Conservation (phyloP, 495 filamentous ascomycete genomes). For the Aspergillus sclerotiicarbonarius region DNA sequence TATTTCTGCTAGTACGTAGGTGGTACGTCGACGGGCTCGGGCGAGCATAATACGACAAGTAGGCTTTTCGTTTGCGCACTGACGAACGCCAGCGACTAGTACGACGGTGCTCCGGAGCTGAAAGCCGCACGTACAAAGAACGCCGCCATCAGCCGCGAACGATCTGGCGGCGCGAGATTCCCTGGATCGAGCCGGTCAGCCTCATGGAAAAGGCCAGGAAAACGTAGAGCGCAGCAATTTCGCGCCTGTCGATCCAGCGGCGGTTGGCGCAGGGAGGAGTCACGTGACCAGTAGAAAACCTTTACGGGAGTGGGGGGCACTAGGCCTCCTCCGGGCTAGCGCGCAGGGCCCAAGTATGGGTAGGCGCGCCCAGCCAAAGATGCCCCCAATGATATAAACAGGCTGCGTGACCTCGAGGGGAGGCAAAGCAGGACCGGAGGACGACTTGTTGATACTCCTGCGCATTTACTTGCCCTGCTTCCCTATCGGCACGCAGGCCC, state of each 20-base stretch:
- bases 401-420: conserved; percentile 48
- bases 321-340: conserved; percentile 31
- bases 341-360: conserved; percentile 42
- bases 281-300: conserved; percentile 42
- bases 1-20: background rate
- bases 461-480: conserved; percentile 2
- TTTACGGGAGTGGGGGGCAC: conserved; percentile 33
- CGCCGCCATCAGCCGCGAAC: too few species aligned
- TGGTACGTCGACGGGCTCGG: background rate
- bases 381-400: conserved; percentile 52
- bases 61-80: too few species aligned
- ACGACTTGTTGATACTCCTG: conserved; percentile 20
- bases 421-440: conserved; percentile 19
- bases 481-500: conserved; percentile 2
- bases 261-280: conserved; percentile 19
- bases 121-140: too few species aligned
- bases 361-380: conserved; percentile 44
- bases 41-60: background rate
- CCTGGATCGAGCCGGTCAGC: background rate
- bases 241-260: conserved; percentile 10
- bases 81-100: too few species aligned
- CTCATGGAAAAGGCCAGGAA: background rate
- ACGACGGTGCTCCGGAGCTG: too few species aligned
- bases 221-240: conserved; percentile 2
- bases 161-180: too few species aligned